Conservation (phyloP, 1,139 yeast genomes). For the Yamadazyma oceani region DNA sequence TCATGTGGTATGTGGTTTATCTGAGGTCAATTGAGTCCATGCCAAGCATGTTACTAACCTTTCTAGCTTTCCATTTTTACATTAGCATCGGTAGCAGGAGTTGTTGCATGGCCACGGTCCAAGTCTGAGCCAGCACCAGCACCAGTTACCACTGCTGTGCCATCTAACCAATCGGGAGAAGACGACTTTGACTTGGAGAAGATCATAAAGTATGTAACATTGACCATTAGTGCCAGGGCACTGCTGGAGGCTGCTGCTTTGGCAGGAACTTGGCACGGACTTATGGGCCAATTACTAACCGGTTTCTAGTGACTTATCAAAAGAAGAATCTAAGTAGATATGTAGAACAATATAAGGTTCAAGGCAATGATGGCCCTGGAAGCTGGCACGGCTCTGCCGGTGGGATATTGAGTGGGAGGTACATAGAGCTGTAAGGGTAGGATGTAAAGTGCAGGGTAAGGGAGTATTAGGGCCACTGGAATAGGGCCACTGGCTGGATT, state of each 20-base stretch:
- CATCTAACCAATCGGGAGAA: constrained; percentile 29
- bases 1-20: constrained; percentile 55
- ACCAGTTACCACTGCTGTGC: constrained; percentile 32
- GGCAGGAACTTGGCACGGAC: no score
- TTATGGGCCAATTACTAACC: background rate
- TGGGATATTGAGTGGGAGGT: no score
- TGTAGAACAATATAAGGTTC: background rate
- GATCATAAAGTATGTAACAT: constrained; percentile 50
- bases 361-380: no score
- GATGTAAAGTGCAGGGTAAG: no score
- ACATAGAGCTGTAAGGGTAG: no score
- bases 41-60: no score
- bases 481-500: no score
- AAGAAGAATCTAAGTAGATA: constrained; percentile 39
- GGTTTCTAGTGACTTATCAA: constrained; percentile 36
- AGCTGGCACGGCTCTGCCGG: no score
- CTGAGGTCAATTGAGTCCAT: constrained; percentile 1
- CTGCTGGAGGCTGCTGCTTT: no score
- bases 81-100: constrained; percentile 46
- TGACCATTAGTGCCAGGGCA: no score
- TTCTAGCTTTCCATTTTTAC: constrained; percentile 44
- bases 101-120: constrained; percentile 43
- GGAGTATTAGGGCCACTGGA: no score
- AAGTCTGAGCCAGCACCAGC: constrained; percentile 31
- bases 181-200: constrained; percentile 67